Conservation (phyloP, 306 rosid species). For the Lathyrus tuberosus region DNA sequence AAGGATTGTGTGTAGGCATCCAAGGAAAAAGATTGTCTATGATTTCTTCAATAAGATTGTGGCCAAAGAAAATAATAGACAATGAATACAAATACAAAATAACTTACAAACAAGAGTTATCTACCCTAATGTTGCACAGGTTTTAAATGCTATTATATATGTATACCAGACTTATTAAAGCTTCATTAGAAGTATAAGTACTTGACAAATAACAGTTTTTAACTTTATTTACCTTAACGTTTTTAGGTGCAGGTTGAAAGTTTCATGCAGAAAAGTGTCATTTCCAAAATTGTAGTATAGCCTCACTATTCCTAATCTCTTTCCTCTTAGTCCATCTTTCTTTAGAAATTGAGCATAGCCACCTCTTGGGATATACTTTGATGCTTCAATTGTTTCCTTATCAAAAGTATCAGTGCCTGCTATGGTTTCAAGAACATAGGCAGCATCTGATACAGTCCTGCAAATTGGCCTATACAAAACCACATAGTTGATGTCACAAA, state of each 20-base stretch:
- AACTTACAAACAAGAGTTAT: no score
- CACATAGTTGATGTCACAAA: constrained; percentile 23
- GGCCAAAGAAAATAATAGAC: no score
- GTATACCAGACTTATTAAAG: no score
- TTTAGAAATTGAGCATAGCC: constrained; percentile 63
- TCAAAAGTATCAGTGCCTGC: constrained; percentile 53
- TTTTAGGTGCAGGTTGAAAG: constrained; percentile 45
- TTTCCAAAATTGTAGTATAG: constrained; percentile 33
- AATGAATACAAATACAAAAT: no score
- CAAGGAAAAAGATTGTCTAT: no score
- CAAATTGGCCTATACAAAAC: constrained; percentile 56
- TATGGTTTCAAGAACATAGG: constrained; percentile 62
- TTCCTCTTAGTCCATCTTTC: constrained; percentile 56
- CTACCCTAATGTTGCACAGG: no score
- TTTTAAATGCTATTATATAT: no score
- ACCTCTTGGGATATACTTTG: constrained; percentile 54
- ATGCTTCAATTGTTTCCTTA: constrained; percentile 49
- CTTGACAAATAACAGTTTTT: no score
- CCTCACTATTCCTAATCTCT: constrained; percentile 64
- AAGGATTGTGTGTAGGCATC: no score
- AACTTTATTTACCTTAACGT: constrained; percentile 58
- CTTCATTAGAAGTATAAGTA: background rate
- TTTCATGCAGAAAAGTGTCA: constrained; percentile 28
- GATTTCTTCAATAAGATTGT: no score
- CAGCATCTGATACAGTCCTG: constrained; percentile 73